Percentiles rank a stretch among this genome's conserved stretches.
phyloP scores from a whole-genome alignment of 1,284 basidiomycete genomes.

The Exobasidium cylindrosporum region DNA sequence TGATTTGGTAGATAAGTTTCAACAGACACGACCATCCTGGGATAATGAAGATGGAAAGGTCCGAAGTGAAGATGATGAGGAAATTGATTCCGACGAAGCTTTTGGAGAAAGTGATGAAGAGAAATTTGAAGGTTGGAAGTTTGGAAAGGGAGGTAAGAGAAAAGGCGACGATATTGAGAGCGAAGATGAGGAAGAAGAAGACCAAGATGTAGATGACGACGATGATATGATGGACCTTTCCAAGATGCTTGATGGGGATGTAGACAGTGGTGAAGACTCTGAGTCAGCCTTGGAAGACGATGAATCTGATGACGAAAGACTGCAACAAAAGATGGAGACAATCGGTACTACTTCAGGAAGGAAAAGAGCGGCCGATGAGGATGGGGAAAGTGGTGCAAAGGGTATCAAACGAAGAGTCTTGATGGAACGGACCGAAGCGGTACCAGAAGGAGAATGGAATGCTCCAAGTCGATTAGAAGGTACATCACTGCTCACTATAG shows the following conservation, averaged over 20 bases:
- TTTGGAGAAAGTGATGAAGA: conserved; percentile 53
- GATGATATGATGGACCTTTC: conserved; percentile 46
- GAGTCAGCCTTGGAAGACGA: conserved; percentile 18
- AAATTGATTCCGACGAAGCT: conserved; percentile 53
- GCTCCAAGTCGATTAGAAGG: conserved; percentile 22
- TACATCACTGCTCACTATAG: conserved; percentile 57
- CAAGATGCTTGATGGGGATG: conserved; percentile 43
- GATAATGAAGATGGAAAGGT: conserved; percentile 55
- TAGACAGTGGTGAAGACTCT: conserved; percentile 25
- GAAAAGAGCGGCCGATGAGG: neutral
- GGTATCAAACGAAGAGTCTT: conserved; percentile 57
- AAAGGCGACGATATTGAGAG: neutral
- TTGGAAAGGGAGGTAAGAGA: conserved; percentile 7
- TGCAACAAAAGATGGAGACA: conserved; percentile 60
- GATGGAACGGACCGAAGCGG: conserved; percentile 70
- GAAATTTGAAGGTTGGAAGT: conserved; percentile 29
- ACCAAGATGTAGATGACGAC: conserved; percentile 24
- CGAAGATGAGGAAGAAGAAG: conserved; percentile 20
- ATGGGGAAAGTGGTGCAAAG: neutral
- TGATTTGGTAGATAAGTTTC: conserved; percentile 15
- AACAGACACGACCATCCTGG: neutral
- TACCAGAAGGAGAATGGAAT: conserved; percentile 64
- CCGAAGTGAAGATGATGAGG: conserved; percentile 41
- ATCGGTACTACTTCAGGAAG: neutral
- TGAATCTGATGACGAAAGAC: conserved; percentile 13